Evolutionary conservation across 2,329 filamentous ascomycete species (phyloP), one percentile per base, ranked within the genome.

Genomic region (Colletotrichum navitas): DNA sequence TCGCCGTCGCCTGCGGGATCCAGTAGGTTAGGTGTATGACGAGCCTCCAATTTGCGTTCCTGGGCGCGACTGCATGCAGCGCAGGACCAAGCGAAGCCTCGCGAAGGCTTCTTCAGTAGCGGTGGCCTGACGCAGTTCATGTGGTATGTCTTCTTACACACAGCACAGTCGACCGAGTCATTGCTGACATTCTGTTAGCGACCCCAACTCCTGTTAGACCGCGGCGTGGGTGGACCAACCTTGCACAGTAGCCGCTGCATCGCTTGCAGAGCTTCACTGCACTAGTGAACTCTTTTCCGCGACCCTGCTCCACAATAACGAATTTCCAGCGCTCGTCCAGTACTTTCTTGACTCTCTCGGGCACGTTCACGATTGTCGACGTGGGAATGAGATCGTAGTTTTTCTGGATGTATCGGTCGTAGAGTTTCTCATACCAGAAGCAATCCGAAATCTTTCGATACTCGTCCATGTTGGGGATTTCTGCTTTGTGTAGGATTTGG

Each of bases 361-460:
- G 96, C 59, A 99, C 96, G 79, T 99, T 99, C 84, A 98, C 95
- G 78, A 99, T 96, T 78, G 93, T 91, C 72, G 88, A 90, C 18
- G 95, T 97, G 1, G 96, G 95, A 73, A 99, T 95, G 66, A 98
- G 93, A 78, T 99, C 96, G 86, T 98, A 98, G 82, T 95, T 95
- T 74, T 97, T 95, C 80, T 97, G 94, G 74, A 99, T 98, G 84
- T 98, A 99, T 71, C 96, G 93, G 83, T 99, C 96, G 81, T 97
- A 98, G 77, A 98, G 90, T 80, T 98, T 97, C 78, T 97, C 95
- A 80, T 94, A 99, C 93, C 95, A 99, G 81, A 99, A 99, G 76
- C 88, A 91, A 82, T 99, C 94, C 76, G 92, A 92, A 34, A 87
- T 89, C 80, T 93, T 95, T 79, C 95, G 93, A 80, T 95, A 97